Percentiles rank a stretch among this genome's conserved stretches.
Evolutionary conservation across 495 filamentous ascomycete species (phyloP).

Genomic region (Neurospora hispaniola): DNA sequence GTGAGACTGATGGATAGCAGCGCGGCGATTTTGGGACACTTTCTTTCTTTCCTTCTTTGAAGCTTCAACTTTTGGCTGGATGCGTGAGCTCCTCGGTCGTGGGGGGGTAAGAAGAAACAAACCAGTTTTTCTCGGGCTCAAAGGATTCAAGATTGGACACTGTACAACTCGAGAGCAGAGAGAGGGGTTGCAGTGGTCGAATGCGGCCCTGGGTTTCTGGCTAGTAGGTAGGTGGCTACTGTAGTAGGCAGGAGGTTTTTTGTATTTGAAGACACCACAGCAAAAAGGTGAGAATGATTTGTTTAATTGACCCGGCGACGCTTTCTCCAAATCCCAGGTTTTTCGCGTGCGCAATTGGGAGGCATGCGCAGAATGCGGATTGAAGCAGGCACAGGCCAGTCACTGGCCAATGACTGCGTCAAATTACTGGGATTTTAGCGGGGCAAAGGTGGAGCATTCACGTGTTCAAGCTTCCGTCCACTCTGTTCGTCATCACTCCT

Average conservation of each 20-base stretch:
- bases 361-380: conserved; percentile 11
- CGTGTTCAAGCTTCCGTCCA: conserved; percentile 5
- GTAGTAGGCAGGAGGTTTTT: too few species aligned
- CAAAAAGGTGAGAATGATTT: conserved; percentile 6
- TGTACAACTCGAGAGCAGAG: neutral
- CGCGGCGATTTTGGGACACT: neutral
- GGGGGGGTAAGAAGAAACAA: neutral
- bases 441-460: conserved; percentile 10
- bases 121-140: neutral
- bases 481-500: conserved; percentile 9
- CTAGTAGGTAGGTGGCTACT: neutral
- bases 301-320: conserved; percentile 20
- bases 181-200: neutral
- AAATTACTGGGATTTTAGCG: neutral
- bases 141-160: neutral
- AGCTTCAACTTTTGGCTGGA: neutral
- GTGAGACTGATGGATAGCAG: neutral
- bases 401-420: conserved; percentile 8
- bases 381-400: conserved; percentile 11
- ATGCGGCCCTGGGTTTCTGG: neutral
- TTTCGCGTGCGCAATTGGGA: conserved; percentile 21
- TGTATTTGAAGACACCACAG: neutral
- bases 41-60: neutral
- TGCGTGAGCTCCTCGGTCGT: neutral
- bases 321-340: conserved; percentile 11